Evolutionary conservation across 768 basidiomycete species (phyloP).

Genomic region (Boletus subparvulus): DNA sequence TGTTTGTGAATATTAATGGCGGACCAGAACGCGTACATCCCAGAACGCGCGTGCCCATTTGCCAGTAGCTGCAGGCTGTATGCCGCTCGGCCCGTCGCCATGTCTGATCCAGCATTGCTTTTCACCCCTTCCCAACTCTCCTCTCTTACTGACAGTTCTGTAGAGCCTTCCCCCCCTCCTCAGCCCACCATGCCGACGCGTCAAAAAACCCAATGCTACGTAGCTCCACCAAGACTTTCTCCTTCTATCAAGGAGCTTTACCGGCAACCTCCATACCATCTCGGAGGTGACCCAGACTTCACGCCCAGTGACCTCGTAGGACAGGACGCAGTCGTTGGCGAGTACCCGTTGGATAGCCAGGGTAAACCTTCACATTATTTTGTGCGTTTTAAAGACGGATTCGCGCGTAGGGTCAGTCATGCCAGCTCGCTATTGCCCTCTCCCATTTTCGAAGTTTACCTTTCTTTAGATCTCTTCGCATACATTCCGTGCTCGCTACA

Average conservation of each 20-base stretch:
- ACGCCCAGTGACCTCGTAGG: constrained; percentile 26
- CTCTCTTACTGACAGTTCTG: constrained; percentile 15
- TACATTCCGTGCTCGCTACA: constrained; percentile 38
- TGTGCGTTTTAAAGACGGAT: constrained; percentile 57
- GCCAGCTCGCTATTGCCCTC: not conserved
- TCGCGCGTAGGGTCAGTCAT: constrained; percentile 52
- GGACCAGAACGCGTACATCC: constrained; percentile 15
- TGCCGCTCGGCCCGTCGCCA: constrained; percentile 3
- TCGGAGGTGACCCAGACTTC: constrained; percentile 36
- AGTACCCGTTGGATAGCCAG: constrained; percentile 38
- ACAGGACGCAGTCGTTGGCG: constrained; percentile 53
- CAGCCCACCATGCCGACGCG: constrained; percentile 11
- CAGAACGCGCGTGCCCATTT: constrained; percentile 7
- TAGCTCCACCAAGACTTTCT: constrained; percentile 40
- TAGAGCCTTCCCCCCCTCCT: constrained; percentile 4
- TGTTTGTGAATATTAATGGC: not conserved
- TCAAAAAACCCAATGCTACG: constrained; percentile 27
- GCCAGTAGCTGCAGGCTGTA: not conserved
- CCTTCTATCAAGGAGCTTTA: constrained; percentile 43
- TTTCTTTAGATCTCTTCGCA: constrained; percentile 42
- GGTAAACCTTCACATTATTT: constrained; percentile 52
- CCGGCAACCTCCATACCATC: constrained; percentile 34
- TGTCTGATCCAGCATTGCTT: constrained; percentile 22
- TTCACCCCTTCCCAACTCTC: constrained; percentile 14
- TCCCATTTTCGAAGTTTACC: not conserved